phyloP scores from a whole-genome alignment of 2,329 filamentous ascomycete species.

The Aspergillus sp. region DNA sequence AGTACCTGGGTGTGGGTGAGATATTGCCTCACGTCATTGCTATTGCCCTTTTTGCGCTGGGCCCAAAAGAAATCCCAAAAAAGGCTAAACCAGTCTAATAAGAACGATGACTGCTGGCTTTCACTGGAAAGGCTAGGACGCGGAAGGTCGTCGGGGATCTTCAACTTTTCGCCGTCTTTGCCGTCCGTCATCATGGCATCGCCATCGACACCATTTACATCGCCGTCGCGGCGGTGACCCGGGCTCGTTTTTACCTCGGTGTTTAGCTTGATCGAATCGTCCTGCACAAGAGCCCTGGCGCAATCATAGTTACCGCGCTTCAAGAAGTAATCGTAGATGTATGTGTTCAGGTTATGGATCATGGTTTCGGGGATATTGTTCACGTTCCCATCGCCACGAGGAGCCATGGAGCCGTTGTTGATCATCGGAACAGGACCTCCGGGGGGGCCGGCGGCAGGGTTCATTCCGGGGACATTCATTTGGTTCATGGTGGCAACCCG shows the following conservation, averaged over 20 bases:
- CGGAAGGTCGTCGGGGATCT: constrained; percentile 72
- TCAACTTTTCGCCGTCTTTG: constrained; percentile 66
- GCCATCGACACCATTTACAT: constrained; percentile 63
- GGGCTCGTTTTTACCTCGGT: constrained; percentile 55
- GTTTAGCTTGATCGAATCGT: constrained; percentile 53
- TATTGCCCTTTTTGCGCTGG: constrained; percentile 61
- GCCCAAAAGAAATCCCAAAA: constrained; percentile 95
- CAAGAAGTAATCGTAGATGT: constrained; percentile 68
- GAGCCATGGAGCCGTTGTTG: constrained; percentile 40
- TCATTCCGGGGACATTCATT: constrained; percentile 51
- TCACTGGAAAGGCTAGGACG: constrained; percentile 49
- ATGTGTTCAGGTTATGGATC: constrained; percentile 48
- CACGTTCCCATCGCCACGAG: constrained; percentile 34
- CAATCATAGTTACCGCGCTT: constrained; percentile 76
- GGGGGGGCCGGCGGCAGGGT: constrained; percentile 45
- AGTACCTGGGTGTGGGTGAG: constrained; percentile 70
- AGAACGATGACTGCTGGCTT: constrained; percentile 62
- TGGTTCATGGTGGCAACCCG: constrained; percentile 41
- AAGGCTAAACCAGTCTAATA: constrained; percentile 95
- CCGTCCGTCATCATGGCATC: constrained; percentile 74
- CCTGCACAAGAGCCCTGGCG: constrained; percentile 63
- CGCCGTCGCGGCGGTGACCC: constrained; percentile 56
- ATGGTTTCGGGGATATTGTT: constrained; percentile 26
- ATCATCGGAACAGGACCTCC: constrained; percentile 50
- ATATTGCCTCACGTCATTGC: constrained; percentile 61